Evolutionary conservation across 495 filamentous ascomycete genomes (phyloP).

Genomic region (Daldinia grandis): DNA sequence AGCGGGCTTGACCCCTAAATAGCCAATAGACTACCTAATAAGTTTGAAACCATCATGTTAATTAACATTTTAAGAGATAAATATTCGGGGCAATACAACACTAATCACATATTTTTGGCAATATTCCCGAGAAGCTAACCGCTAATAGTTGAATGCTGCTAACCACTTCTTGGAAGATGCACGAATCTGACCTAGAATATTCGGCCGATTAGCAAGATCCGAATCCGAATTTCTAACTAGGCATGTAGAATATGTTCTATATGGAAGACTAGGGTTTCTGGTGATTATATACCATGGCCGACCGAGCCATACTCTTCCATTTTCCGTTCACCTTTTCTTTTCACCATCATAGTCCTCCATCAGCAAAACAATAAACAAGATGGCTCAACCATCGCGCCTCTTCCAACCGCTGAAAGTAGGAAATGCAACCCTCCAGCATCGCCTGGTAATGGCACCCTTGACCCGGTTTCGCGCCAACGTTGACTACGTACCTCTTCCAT

Average conservation of each 20-base stretch:
- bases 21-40: background rate
- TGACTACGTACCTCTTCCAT: constrained; percentile 57
- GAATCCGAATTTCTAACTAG: background rate
- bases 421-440: constrained; percentile 49
- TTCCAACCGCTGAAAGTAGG: constrained; percentile 57
- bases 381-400: constrained; percentile 33
- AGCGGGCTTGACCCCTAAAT: background rate
- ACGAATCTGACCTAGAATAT: background rate
- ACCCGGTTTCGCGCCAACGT: constrained; percentile 56
- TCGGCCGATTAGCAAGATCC: background rate
- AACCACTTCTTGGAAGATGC: background rate
- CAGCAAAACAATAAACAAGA: background rate
- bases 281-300: no score
- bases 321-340: background rate
- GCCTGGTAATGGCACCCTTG: constrained; percentile 56
- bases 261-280: background rate
- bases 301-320: no score
- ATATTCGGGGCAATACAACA: background rate
- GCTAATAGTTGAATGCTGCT: background rate
- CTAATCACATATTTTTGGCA: background rate
- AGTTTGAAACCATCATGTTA: background rate
- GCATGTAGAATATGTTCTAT: background rate
- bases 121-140: background rate
- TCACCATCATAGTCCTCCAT: background rate
- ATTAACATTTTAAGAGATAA: background rate